Conservation (phyloP, 257 asterid genomes). For the Henckelia pumila region DNA sequence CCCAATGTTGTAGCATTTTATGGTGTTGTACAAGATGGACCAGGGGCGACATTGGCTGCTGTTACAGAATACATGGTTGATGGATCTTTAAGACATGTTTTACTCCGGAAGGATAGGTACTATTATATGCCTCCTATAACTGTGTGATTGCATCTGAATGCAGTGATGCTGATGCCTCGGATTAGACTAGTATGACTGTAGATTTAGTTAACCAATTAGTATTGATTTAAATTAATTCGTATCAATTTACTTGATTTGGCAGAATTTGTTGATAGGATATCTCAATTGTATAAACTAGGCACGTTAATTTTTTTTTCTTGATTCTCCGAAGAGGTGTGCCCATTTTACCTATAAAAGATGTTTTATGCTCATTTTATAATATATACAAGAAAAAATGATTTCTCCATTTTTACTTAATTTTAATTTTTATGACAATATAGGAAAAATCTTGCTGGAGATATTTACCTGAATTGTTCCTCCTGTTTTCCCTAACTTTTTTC, state of each 20-base stretch:
- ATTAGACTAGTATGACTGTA: constrained; percentile 4
- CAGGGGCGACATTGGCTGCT: constrained; percentile 71
- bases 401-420: no score
- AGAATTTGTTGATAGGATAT: no score
- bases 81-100: constrained; percentile 67
- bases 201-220: no score
- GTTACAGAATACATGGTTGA: constrained; percentile 72
- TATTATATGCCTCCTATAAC: background rate
- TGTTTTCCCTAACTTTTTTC: constrained; percentile 8
- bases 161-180: background rate
- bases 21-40: constrained; percentile 76
- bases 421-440: background rate
- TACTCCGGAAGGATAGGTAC: constrained; percentile 68
- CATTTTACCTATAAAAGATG: no score
- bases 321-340: no score
- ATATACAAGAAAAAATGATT: no score
- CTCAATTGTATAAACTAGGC: no score
- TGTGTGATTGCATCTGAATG: background rate
- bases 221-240: no score
- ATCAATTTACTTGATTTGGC: no score
- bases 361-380: no score
- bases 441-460: background rate
- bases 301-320: no score
- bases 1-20: constrained; percentile 77
- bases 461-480: background rate